Evolutionary conservation across 2,329 filamentous ascomycete species (phyloP).

Genomic region (Cadophora luteo-olivacea): DNA sequence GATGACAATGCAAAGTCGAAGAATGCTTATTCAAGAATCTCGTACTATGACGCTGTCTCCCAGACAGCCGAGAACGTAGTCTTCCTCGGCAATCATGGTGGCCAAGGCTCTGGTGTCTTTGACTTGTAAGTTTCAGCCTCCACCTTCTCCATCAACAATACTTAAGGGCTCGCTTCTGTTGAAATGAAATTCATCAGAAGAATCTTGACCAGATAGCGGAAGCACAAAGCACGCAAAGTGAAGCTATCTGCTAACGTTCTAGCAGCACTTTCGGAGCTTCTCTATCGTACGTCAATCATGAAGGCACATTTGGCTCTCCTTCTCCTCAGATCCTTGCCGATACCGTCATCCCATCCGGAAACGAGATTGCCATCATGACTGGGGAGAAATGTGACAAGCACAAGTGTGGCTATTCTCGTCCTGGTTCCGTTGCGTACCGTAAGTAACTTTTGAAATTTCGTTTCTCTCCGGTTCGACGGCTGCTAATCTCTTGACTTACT

Average conservation of each 20-base stretch:
- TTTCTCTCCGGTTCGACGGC: background rate
- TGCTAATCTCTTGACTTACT: constrained; percentile 26
- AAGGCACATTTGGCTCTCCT: constrained; percentile 53
- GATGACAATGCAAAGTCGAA: background rate
- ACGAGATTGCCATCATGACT: constrained; percentile 59
- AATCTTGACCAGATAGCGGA: too few species aligned
- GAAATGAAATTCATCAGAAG: too few species aligned
- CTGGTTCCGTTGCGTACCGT: constrained; percentile 58
- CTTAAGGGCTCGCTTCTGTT: background rate
- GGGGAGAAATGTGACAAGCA: constrained; percentile 54
- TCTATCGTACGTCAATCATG: constrained; percentile 58
- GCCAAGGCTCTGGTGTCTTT: constrained; percentile 60
- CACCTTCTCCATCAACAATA: background rate
- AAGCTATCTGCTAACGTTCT: constrained; percentile 21
- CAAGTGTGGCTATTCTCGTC: constrained; percentile 55
- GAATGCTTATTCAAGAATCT: constrained; percentile 50
- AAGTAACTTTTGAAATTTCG: constrained; percentile 35
- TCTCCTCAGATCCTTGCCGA: constrained; percentile 57
- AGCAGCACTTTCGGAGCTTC: constrained; percentile 60
- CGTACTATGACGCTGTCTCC: constrained; percentile 53
- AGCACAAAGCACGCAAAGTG: background rate
- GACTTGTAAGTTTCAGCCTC: constrained; percentile 50
- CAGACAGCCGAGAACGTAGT: constrained; percentile 57
- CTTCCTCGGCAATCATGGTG: constrained; percentile 65
- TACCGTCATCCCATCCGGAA: constrained; percentile 53